These are phyloP conservation scores for Leccinum boreale DNA, from an alignment of 768 basidiomycete species.

Conservation along the genomic window DNA sequence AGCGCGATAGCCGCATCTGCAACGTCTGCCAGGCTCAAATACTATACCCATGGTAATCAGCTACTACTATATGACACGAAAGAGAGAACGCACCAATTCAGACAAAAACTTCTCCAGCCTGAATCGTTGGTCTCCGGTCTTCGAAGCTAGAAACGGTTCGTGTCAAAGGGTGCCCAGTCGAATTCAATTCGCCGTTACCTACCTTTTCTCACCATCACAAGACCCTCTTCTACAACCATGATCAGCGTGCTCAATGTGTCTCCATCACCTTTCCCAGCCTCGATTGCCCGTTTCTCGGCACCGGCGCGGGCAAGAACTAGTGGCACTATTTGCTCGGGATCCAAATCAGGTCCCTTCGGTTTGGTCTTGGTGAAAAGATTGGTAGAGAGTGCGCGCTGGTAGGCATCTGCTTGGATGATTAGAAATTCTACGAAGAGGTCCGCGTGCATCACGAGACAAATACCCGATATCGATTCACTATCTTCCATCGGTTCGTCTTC, in stretches of 20 bases:
- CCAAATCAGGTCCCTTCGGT: conserved; percentile 26
- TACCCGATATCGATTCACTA: conserved; percentile 28
- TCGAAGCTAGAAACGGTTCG: conserved; percentile 42
- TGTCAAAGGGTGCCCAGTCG: not conserved
- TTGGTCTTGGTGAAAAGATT: conserved; percentile 44
- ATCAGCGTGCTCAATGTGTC: conserved; percentile 52
- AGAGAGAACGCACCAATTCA: conserved; percentile 54
- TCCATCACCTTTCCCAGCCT: conserved; percentile 48
- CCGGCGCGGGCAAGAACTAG: conserved; percentile 63
- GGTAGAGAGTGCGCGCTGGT: conserved; percentile 52
- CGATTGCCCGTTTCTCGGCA: conserved; percentile 56
- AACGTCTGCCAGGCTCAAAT: conserved; percentile 41
- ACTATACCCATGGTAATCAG: conserved; percentile 34
- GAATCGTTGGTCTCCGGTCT: conserved; percentile 69
- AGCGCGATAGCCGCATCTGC: conserved; percentile 55
- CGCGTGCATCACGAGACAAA: not conserved
- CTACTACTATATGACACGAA: not conserved
- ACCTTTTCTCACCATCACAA: conserved; percentile 61
- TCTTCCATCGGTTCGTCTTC: conserved; percentile 20
- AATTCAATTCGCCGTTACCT: conserved; percentile 3
- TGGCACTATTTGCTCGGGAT: conserved; percentile 64
- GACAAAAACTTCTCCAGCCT: conserved; percentile 83
- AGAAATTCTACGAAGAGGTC: conserved; percentile 1
- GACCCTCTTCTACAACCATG: conserved; percentile 58
- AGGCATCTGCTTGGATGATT: conserved; percentile 44